These are phyloP conservation scores for Cyclotella baltica DNA, from an alignment of 108 stramenopile genomes.

Conservation along the genomic window DNA sequence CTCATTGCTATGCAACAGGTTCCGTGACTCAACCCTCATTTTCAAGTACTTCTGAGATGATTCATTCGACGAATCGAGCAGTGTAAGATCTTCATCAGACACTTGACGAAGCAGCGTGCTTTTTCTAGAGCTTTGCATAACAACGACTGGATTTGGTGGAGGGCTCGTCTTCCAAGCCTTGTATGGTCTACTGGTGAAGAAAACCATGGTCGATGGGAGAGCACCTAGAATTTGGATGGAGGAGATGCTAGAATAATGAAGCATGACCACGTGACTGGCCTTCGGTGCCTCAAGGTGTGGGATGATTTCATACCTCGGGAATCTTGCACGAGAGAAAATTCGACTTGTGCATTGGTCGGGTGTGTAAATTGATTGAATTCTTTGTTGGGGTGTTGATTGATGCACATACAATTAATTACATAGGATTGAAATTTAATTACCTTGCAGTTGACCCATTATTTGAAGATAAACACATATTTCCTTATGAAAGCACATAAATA, in stretches of 20 bases:
- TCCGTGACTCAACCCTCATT: background rate
- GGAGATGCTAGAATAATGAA: background rate
- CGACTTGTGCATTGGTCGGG: too few relatives aligned
- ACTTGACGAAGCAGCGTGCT: background rate
- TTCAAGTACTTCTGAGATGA: conserved; percentile 3
- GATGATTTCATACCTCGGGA: too few relatives aligned
- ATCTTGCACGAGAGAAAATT: too few relatives aligned
- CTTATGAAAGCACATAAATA: too few relatives aligned
- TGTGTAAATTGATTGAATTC: too few relatives aligned
- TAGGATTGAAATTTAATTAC: too few relatives aligned
- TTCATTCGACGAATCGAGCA: background rate
- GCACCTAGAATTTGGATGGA: background rate
- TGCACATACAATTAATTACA: too few relatives aligned
- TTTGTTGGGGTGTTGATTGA: too few relatives aligned
- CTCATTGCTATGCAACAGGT: conserved; percentile 1
- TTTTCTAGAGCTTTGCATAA: background rate
- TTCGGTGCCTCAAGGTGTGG: too few relatives aligned
- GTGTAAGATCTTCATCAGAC: background rate
- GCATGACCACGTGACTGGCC: too few relatives aligned
- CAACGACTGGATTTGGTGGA: background rate
- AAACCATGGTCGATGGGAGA: background rate
- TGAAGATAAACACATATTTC: too few relatives aligned
- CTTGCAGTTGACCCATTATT: too few relatives aligned
- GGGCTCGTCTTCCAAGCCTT: conserved; percentile 8
- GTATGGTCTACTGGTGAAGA: background rate